Base-by-base conservation (phyloP, 2,329 filamentous ascomycete species). In the Phyllosticta citribraziliensis region DNA sequence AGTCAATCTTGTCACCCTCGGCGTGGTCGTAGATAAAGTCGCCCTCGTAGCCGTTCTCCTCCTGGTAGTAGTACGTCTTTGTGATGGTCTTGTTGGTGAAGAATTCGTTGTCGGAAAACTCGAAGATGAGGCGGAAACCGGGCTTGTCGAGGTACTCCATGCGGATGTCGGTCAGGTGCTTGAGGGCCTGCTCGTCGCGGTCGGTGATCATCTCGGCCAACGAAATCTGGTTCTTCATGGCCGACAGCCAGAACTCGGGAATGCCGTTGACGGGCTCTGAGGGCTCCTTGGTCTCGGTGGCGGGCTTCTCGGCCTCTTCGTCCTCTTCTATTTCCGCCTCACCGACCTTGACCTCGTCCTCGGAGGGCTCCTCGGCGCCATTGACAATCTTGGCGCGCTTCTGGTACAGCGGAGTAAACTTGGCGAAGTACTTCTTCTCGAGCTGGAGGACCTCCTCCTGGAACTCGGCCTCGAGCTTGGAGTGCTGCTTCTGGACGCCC, bases 11-110 rank as follows among this genome's bases (percentile, higher is more conserved):
- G 75, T 96, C 90, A 66, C 95, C 94, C 76, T 99, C 93, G 62
- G 95, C 94, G 74, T 99, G 94, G 75, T 99, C 94, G 75, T 99
- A 99, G 77, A 99, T 97, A 79, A 97, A 99, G 76, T 99, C 95
- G 68, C 94, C 95, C 68, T 93, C 94, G 72, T 99, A 99, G 63
- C 94, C 94, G 70, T 88, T 97, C 84, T 99, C 94, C 73, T 94
- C 95, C 79, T 97, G 93, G 80, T 99, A 99, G 81, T 86, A 97
- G 80, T 99, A 99, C 63, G 93, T 97, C 85, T 99, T 99, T 72
- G 90, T 91, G 76, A 99, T 86, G 68, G 84, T 89, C 83, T 96
- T 97, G 84, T 99, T 97, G 76, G 86, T 88, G 84, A 99, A 99
- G 80, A 88, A 97, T 66, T 95, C 89, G 78, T 99, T 99, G 72